phyloP scores from a whole-genome alignment of 306 rosid species.

The Canavalia ensiformis region DNA sequence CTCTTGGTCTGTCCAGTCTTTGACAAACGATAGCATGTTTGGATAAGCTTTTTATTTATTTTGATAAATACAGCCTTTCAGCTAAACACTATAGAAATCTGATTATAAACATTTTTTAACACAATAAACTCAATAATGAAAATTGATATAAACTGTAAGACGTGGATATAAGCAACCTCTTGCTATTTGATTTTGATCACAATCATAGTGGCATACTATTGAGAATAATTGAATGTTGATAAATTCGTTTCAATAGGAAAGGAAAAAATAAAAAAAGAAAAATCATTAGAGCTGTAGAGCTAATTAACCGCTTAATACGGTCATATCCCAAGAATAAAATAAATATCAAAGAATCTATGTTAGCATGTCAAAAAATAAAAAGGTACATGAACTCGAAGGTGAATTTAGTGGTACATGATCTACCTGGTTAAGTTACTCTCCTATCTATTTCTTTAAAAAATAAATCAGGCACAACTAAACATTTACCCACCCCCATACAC shows the following conservation, averaged over 20 bases:
- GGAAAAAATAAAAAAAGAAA: too few species aligned
- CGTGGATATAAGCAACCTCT: background rate
- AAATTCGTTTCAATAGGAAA: background rate
- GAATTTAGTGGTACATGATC: constrained; percentile 15
- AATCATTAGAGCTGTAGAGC: background rate
- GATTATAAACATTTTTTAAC: background rate
- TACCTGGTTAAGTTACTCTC: constrained; percentile 20
- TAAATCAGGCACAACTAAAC: constrained; percentile 20
- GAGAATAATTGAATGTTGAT: background rate
- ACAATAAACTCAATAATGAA: too few species aligned
- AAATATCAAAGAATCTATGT: constrained; percentile 9
- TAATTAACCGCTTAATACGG: background rate
- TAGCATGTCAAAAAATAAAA: background rate
- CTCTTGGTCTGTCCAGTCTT: background rate
- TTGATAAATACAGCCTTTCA: background rate
- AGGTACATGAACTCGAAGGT: constrained; percentile 9
- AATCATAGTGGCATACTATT: background rate
- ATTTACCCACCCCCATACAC: constrained; percentile 20
- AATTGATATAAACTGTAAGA: background rate
- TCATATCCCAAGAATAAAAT: background rate
- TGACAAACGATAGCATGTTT: background rate
- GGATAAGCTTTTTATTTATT: background rate
- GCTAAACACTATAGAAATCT: background rate
- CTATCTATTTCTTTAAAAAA: constrained; percentile 29
- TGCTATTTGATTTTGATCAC: constrained; percentile 12